Base-by-base conservation (phyloP, 129 eudicot genomes). In the Lonicera japonica region DNA sequence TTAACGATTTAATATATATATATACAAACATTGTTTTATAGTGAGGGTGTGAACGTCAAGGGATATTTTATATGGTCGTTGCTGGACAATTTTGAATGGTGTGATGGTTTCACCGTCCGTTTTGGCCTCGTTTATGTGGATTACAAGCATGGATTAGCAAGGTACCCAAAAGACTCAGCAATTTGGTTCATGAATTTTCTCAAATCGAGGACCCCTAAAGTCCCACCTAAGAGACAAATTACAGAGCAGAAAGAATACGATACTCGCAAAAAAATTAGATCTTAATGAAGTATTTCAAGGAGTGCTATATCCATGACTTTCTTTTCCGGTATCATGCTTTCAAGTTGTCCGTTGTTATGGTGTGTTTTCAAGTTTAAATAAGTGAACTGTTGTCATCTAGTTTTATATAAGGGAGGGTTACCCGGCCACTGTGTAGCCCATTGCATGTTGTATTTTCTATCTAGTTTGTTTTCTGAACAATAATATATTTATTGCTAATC, bases 61-160 rank as follows among this genome's bases (percentile, higher is more conserved):
- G 73, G 73, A 17, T 68, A 68, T 21, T 68, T 39, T 45, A 12
- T 23, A 16, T 68, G 73, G 73, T 56, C 73, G 8, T 43, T 56
- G 6, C 1, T 68, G 22, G 73, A 68, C 9, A 23, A 40, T 58
- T 68, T 39, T 56, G 73, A 68, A 24, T 68, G 55, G 55, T 8
- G 36, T 10, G 17, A 11, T 22, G 73, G 73, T 8, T 68, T 19
- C 17, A 17, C 39, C 7, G 34, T 12, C 23, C 51, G 62, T 2
- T 56, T 56, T 58, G 73, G 73, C 0, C 18, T 68, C 21, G 39
- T 11, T 19, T 23, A 20, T 17, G 56, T 68, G 8, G 57, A 68
- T 23, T 56, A 21, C 51, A 41, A 20, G 4, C 16, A 68, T 14
- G 52, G 21, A 1, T 57, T 68, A 21, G 46, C 6, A 25, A 68